Base-by-base conservation (phyloP, 2,329 filamentous ascomycete species). In the Volutella citrinella region DNA sequence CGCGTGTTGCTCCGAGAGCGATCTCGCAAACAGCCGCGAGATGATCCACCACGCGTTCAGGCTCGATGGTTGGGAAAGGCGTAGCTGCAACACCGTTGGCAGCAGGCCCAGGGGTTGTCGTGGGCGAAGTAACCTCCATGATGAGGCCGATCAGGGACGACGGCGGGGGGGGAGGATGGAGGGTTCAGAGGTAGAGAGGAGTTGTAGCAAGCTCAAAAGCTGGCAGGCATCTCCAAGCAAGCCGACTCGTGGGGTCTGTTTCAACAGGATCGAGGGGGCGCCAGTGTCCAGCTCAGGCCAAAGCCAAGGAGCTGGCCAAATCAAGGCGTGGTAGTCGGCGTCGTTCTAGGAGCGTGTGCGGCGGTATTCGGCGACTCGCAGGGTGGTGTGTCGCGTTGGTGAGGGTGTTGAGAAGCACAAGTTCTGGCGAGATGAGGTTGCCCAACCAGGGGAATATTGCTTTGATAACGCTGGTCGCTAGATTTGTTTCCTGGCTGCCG, bases 1-100 rank as follows among this genome's bases (percentile, higher is more conserved):
- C 72, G 56, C 80, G 80, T 37, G 78, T 78, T 51, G 87, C 84
- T 47, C 86, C 86, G 29, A 91, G 74, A 45, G 84, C 84, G 38
- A 86, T 77, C 60, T 81, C 75, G 48, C 88, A 77, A 38, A 90
- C 76, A 40, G 79, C 73, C 23, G 74, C 73, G 42, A 91, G 70
- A 61, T 91, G 81, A 39, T 89, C 80, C 46, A 90, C 72, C 32
- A 90, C 72, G 48, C 77, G 67, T 45, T 67, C 70, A n/a, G 84
- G 78, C 53, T 89, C 84, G 57, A 87, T 66, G 42, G 70, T 66
- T 38, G 69, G 66, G 47, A 79, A 76, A 28, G 72, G 51, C 36
- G 72, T 50, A 27, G 61, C 43, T 25, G 59, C 42, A 31, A 69
- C 61, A 52, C 72, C 73, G 55, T 76, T 76, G 38, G 68, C 44